Evolutionary conservation across 208 protist species (phyloP).

Genomic region (Phytomonas francai): DNA sequence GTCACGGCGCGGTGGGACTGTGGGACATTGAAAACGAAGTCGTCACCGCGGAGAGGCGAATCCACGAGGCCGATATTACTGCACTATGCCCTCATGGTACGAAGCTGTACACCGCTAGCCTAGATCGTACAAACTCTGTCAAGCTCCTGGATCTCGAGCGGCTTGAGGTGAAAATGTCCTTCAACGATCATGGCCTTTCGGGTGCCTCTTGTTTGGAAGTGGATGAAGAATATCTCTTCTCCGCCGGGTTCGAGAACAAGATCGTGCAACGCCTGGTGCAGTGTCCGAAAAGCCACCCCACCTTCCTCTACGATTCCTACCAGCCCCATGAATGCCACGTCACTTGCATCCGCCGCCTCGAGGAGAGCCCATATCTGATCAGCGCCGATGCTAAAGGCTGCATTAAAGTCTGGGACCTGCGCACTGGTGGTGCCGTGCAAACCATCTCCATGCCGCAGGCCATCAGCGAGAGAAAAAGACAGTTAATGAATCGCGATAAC

Average conservation of each 20-base stretch:
- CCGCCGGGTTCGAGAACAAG: constrained; percentile 29
- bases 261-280: constrained; percentile 38
- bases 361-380: constrained; percentile 24
- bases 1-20: constrained; percentile 29
- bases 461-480: neutral
- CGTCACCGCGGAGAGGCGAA: constrained; percentile 21
- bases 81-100: constrained; percentile 13
- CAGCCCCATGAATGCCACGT: constrained; percentile 35
- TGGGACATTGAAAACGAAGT: constrained; percentile 28
- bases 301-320: constrained; percentile 28
- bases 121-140: constrained; percentile 36
- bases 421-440: constrained; percentile 33
- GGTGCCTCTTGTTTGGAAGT: constrained; percentile 24
- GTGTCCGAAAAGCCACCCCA: constrained; percentile 15
- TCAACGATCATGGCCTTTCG: constrained; percentile 40
- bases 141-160: constrained; percentile 43
- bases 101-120: constrained; percentile 24
- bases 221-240: constrained; percentile 38
- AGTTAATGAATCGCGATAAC: neutral
- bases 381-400: constrained; percentile 36
- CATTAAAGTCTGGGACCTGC: constrained; percentile 57
- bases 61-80: constrained; percentile 24
- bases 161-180: constrained; percentile 21
- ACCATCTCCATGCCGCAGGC: constrained; percentile 15
- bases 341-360: constrained; percentile 18